Evolutionary conservation across 495 filamentous ascomycete genomes (phyloP), one percentile per base, ranked within the genome.

Genomic region (Trichoderma virens): DNA sequence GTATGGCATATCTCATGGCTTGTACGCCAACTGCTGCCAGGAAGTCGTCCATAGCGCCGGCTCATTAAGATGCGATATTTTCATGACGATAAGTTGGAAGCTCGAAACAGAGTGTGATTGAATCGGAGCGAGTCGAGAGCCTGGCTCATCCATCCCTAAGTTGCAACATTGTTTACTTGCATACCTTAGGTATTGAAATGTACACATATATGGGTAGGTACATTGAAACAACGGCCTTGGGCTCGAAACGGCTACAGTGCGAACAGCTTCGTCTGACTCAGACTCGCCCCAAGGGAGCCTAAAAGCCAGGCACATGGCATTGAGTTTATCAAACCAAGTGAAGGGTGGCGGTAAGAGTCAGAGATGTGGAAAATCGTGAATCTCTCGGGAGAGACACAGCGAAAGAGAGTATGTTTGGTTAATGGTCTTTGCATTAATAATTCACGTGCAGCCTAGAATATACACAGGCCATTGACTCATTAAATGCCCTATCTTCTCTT

Each of bases 1-100:
- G 80, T 66, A 96, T 90, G 74, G 91, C 92, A 82, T 91, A 93
- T 76, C 92, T 96, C 84, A 93, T 88, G 59, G 91, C 90, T 78
- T 96, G 92, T 56, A 68, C 66, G 66, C 81, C 68, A 74, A 94
- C 83, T 65, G 85, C 86, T 47, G 80, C 76, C 64, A 95, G 77
- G 65, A 96, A 83, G 64, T 86, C 82, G 68, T 96, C 92, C 92
- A 96, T 96, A 64, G 72, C 62, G 2, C 2, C 7, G 18, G 2
- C n/a, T n/a, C 14, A 2, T 3, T n/a, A 5, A 2, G 3, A 5
- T 14, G 13, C 2, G 13, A 14, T 4, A 11, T 38, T 35, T 5
- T 61, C 35, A 39, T 61, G 31, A 39, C 18, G 20, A 25, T 14
- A 8, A 30, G 2, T 28, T 30, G 30, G 51, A 9, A 27, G 16